phyloP scores from a whole-genome alignment of 805 yeast species.

The Candida nonsorbophila region DNA sequence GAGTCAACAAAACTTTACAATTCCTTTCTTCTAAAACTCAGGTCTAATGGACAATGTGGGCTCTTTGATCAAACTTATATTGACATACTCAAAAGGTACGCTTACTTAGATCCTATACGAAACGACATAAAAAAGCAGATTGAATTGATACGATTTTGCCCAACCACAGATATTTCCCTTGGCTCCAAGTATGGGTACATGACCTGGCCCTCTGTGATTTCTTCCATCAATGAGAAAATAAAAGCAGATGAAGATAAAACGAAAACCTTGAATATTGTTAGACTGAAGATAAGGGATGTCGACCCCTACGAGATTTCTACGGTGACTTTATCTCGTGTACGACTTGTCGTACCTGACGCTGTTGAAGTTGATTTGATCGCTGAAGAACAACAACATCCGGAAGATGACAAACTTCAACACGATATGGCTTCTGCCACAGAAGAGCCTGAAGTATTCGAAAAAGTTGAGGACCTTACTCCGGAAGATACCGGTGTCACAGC shows the following conservation, averaged over 20 bases:
- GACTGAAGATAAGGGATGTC: constrained; percentile 35
- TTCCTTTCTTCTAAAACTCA: not conserved
- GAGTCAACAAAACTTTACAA: not conserved
- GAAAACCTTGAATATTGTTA: constrained; percentile 27
- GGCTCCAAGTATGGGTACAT: constrained; percentile 3
- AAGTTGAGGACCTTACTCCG: no score
- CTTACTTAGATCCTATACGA: constrained; percentile 27
- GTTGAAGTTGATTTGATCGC: no score
- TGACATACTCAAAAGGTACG: constrained; percentile 7
- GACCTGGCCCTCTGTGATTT: constrained; percentile 23
- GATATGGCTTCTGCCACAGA: no score
- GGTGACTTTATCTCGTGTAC: no score
- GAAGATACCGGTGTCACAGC: no score
- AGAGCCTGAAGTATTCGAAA: no score
- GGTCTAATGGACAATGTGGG: not conserved
- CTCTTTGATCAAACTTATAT: not conserved
- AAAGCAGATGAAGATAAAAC: constrained; percentile 26
- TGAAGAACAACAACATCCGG: no score
- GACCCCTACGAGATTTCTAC: no score
- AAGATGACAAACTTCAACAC: no score
- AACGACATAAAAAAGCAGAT: constrained; percentile 6
- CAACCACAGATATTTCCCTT: no score
- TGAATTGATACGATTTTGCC: constrained; percentile 4
- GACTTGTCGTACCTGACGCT: no score
- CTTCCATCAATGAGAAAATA: constrained; percentile 28